Percentiles rank a stretch among this genome's conserved stretches.
These are phyloP conservation scores for Trypanosoma grayi DNA, from an alignment of 208 protist species.

Conservation along the genomic window DNA sequence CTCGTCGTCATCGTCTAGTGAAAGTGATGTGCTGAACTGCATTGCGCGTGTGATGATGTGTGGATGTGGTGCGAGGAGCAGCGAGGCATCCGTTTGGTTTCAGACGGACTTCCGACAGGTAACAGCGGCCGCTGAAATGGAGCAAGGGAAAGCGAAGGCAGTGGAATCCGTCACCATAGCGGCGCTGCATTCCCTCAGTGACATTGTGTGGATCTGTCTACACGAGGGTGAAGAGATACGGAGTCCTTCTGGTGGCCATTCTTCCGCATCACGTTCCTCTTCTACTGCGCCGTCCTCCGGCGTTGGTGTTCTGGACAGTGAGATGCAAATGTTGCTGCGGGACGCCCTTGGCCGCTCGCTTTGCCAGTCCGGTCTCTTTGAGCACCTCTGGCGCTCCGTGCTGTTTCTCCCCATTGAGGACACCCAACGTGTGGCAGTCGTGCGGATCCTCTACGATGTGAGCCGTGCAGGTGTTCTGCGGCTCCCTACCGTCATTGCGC, in stretches of 20 bases:
- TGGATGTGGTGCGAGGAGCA: neutral
- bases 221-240: neutral
- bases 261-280: neutral
- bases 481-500: neutral
- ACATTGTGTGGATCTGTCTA: constrained; percentile 15
- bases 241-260: neutral
- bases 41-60: constrained; percentile 4
- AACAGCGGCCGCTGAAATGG: neutral
- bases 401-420: constrained; percentile 4
- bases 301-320: no score
- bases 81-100: neutral
- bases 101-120: neutral
- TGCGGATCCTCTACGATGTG: neutral
- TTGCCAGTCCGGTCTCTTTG: constrained; percentile 7
- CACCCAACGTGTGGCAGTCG: constrained; percentile 4
- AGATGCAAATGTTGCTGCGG: neutral
- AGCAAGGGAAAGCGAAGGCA: neutral
- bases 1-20: neutral
- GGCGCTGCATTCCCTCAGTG: neutral
- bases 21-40: constrained; percentile 11
- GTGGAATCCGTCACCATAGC: neutral
- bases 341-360: neutral
- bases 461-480: neutral
- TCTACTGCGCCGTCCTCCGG: no score
- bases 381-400: constrained; percentile 18